Evolutionary conservation across 2,329 filamentous ascomycete genomes (phyloP).

Genomic region (Thermoascus crustaceus): DNA sequence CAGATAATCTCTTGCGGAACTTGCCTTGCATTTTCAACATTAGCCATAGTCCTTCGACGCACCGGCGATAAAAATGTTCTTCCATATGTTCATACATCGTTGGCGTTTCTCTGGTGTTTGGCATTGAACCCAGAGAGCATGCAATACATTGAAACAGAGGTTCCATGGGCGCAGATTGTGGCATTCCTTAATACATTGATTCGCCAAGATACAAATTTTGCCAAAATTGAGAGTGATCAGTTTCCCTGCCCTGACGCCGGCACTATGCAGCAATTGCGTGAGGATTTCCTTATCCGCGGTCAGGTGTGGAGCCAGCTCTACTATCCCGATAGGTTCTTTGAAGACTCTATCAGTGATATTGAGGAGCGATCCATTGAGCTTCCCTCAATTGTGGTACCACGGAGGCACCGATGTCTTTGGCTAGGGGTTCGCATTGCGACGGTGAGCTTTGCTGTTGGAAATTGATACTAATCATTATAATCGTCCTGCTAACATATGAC

Average conservation of each 20-base stretch:
- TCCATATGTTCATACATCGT: slow-evolving; percentile 46
- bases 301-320: slow-evolving; percentile 44
- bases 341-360: slow-evolving; percentile 42
- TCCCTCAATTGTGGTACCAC: slow-evolving; percentile 39
- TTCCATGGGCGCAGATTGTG: slow-evolving; percentile 46
- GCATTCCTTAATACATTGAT: slow-evolving; percentile 48
- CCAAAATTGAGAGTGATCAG: slow-evolving; percentile 26
- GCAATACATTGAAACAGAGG: slow-evolving; percentile 32
- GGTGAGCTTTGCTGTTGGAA: slow-evolving; percentile 22
- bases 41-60: slow-evolving; percentile 39
- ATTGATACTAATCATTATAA: neutral
- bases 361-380: slow-evolving; percentile 47
- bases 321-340: slow-evolving; percentile 46
- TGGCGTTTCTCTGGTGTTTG: slow-evolving; percentile 45
- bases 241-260: slow-evolving; percentile 38
- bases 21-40: slow-evolving; percentile 34
- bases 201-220: slow-evolving; percentile 27
- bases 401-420: slow-evolving; percentile 46
- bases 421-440: slow-evolving; percentile 37
- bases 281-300: slow-evolving; percentile 52
- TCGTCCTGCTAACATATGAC: neutral
- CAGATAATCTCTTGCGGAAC: slow-evolving; percentile 30
- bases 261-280: slow-evolving; percentile 43
- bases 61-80: slow-evolving; percentile 45
- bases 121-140: slow-evolving; percentile 29